A percentile compares a stretch with the other conserved stretches of the same genome.
Conservation (phyloP, 164 flowering plant genomes). For the Buxus sempervirens region DNA sequence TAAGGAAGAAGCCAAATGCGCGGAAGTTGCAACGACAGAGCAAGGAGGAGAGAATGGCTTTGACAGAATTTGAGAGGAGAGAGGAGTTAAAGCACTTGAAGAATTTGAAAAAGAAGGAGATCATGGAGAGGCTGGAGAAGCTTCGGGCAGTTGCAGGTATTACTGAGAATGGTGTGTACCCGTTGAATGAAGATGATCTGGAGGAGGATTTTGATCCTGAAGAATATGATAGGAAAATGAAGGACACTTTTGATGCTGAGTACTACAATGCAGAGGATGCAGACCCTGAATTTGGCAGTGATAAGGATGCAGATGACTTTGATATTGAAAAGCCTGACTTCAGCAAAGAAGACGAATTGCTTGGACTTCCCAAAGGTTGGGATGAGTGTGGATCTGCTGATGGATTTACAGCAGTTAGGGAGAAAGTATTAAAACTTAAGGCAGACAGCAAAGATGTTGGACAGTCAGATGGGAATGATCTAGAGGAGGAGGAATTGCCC, state of each 20-base stretch:
- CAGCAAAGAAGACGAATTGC: conserved; percentile 82
- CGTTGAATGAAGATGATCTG: conserved; percentile 46
- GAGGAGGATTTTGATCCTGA: conserved; percentile 88
- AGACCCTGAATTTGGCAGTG: conserved; percentile 55
- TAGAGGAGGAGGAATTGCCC: conserved; percentile 19
- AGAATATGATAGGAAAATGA: conserved; percentile 83
- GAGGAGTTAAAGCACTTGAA: conserved; percentile 92
- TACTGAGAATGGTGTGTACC: conserved; percentile 29
- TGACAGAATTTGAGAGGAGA: conserved; percentile 62
- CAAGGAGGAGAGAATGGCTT: conserved; percentile 69
- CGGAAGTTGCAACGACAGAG: conserved; percentile 70
- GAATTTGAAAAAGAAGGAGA: conserved; percentile 89
- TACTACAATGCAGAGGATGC: conserved; percentile 74
- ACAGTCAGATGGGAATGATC: conserved; percentile 16
- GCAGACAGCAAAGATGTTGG: conserved; percentile 20
- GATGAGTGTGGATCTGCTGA: conserved; percentile 42
- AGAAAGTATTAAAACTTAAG: conserved; percentile 32
- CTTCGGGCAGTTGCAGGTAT: conserved; percentile 66
- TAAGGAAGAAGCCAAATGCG: conserved; percentile 69
- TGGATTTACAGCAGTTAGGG: conserved; percentile 53
- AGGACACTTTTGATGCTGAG: conserved; percentile 46
- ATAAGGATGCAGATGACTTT: conserved; percentile 42
- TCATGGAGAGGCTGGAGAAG: conserved; percentile 60
- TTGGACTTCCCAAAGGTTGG: conserved; percentile 80
- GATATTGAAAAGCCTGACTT: conserved; percentile 73